Evolutionary conservation across 2,329 filamentous ascomycete genomes (phyloP).

Genomic region (Fusarium austroafricanum): DNA sequence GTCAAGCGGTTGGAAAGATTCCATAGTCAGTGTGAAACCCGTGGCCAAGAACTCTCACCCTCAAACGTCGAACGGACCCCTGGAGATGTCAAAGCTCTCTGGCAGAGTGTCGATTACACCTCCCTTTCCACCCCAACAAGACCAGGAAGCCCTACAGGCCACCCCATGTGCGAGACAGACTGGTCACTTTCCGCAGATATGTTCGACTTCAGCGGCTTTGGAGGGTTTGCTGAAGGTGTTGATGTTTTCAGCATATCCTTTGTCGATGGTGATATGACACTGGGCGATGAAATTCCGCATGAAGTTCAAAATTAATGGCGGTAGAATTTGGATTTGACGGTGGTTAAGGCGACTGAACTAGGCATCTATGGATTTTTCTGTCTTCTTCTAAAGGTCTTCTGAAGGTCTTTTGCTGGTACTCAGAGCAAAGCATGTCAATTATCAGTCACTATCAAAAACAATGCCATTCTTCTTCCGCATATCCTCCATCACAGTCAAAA

Average conservation of each 20-base stretch:
- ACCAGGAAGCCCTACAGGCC: slow-evolving; percentile 3
- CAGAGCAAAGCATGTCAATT: neutral
- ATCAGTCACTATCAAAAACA: slow-evolving; percentile 24
- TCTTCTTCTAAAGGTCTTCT: no score
- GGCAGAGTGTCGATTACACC: slow-evolving; percentile 22
- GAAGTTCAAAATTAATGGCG: neutral
- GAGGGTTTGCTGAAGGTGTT: slow-evolving; percentile 17
- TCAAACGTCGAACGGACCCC: slow-evolving; percentile 2
- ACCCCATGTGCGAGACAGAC: neutral
- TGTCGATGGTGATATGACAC: slow-evolving; percentile 19
- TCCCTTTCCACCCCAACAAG: slow-evolving; percentile 17
- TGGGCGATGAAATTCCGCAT: neutral
- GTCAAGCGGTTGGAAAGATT: slow-evolving; percentile 15
- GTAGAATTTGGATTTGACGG: neutral
- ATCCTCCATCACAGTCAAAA: slow-evolving; percentile 28
- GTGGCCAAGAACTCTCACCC: slow-evolving; percentile 10
- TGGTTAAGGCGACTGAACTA: no score
- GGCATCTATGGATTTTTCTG: no score
- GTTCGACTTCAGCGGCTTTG: slow-evolving; percentile 20
- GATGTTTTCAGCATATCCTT: slow-evolving; percentile 22
- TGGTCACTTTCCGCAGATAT: slow-evolving; percentile 8
- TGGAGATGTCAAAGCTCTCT: slow-evolving; percentile 15
- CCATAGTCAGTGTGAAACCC: slow-evolving; percentile 7
- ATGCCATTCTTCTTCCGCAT: slow-evolving; percentile 29
- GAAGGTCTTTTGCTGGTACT: no score